phyloP scores from a whole-genome alignment of 2,329 filamentous ascomycete species.

The Alternaria triticimaculans region DNA sequence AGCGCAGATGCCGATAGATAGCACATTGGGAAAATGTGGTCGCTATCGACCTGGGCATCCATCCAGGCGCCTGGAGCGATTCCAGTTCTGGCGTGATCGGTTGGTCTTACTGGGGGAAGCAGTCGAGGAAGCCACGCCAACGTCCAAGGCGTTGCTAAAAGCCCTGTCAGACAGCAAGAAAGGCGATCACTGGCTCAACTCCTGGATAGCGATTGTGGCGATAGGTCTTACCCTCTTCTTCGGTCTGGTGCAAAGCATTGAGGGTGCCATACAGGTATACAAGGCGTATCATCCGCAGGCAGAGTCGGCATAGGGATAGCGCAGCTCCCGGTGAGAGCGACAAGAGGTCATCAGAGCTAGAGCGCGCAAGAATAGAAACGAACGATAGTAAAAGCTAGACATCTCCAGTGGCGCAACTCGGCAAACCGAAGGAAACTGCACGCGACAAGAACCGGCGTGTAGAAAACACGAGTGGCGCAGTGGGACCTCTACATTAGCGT shows the following conservation, averaged over 20 bases:
- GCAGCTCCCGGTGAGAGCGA: background rate
- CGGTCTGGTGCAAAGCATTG: conserved; percentile 51
- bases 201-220: background rate
- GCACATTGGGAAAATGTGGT: too few relatives aligned
- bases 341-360: background rate
- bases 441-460: background rate
- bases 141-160: background rate
- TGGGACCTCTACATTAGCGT: background rate
- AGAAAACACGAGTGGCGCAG: background rate
- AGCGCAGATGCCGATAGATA: background rate
- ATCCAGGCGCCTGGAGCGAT: too few relatives aligned
- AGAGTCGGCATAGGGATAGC: background rate
- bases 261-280: conserved; percentile 52
- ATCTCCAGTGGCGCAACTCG: background rate
- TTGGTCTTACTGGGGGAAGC: too few relatives aligned
- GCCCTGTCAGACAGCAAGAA: background rate
- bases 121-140: too few relatives aligned
- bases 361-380: too few relatives aligned
- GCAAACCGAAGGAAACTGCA: background rate
- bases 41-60: too few relatives aligned
- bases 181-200: background rate
- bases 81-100: too few relatives aligned
- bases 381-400: background rate
- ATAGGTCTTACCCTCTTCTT: conserved; percentile 35
- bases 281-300: conserved; percentile 18